Evolutionary conservation across 2,329 filamentous ascomycete species (phyloP).

Genomic region (Dothistroma pini): DNA sequence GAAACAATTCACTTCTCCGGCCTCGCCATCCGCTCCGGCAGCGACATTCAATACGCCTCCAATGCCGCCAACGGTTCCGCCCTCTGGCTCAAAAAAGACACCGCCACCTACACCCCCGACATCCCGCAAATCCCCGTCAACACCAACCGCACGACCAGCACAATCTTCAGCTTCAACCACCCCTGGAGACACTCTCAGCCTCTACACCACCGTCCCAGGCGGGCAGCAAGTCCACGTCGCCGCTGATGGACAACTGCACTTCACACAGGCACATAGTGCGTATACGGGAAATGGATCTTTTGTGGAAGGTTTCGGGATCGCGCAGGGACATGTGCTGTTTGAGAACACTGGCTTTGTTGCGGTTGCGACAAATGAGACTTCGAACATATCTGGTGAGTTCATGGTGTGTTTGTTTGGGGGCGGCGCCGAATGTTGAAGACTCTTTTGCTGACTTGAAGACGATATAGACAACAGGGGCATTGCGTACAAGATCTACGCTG

Average conservation of each 20-base stretch:
- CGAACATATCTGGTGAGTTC: constrained; percentile 3
- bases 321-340: constrained; percentile 6
- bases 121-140: neutral
- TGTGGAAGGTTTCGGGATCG: neutral
- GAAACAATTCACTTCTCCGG: constrained; percentile 26
- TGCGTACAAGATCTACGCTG: constrained; percentile 11
- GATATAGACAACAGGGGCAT: neutral
- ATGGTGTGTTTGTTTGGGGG: neutral
- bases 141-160: constrained; percentile 13
- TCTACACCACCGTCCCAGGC: constrained; percentile 29
- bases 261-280: constrained; percentile 10
- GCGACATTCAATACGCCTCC: constrained; percentile 26
- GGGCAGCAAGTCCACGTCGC: constrained; percentile 32
- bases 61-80: constrained; percentile 24
- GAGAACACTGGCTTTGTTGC: constrained; percentile 8
- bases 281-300: neutral
- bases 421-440: neutral
- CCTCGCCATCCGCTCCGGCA: constrained; percentile 21
- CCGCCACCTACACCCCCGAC: constrained; percentile 29
- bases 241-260: constrained; percentile 11
- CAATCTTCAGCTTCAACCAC: constrained; percentile 26
- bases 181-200: constrained; percentile 18
- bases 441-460: neutral
- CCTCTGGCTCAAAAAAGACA: constrained; percentile 30
- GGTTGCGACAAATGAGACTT: constrained; percentile 5